Evolutionary conservation across 768 basidiomycete species (phyloP).

Genomic region (Aureoboletus auriporus): DNA sequence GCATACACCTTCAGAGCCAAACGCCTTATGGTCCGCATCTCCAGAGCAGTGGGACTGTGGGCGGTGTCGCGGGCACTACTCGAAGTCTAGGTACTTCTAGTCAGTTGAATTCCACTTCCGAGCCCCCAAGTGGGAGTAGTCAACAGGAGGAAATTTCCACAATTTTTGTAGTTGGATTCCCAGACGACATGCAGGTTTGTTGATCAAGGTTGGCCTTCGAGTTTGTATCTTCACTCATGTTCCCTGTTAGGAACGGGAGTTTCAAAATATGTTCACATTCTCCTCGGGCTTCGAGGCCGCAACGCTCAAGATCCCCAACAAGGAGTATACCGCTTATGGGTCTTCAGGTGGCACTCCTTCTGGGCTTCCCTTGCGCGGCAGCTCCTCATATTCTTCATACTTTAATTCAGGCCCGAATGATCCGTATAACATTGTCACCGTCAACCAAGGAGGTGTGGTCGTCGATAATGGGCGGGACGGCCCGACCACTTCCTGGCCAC

Average conservation of each 20-base stretch:
- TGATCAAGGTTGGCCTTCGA: conserved; percentile 2
- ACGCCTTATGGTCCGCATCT: conserved; percentile 74
- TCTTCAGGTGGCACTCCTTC: conserved; percentile 35
- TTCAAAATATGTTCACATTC: conserved; percentile 99
- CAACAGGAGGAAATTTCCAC: conserved; percentile 88
- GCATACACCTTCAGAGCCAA: conserved; percentile 60
- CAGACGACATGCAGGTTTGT: conserved; percentile 96
- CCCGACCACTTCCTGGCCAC: conserved; percentile 66
- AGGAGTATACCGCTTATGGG: conserved; percentile 78
- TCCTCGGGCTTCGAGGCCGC: conserved; percentile 95
- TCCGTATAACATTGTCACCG: conserved; percentile 79
- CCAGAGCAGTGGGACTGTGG: conserved; percentile 36
- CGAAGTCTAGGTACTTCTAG: conserved; percentile 28
- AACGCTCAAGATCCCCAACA: conserved; percentile 94
- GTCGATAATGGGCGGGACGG: conserved; percentile 76
- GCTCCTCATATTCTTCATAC: conserved; percentile 31
- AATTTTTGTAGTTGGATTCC: conserved; percentile 98
- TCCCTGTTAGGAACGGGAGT: conserved; percentile 83
- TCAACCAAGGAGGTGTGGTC: conserved; percentile 81
- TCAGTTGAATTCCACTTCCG: conserved; percentile 24
- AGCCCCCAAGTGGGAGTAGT: conserved; percentile 21
- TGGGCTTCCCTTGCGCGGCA: conserved; percentile 33
- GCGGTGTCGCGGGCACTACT: conserved; percentile 18
- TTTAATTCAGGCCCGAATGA: conserved; percentile 59
- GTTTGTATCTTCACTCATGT: conserved; percentile 13